These are phyloP conservation scores for Aspergillus ibericus DNA, from an alignment of 2,329 filamentous ascomycete genomes.

Conservation along the genomic window DNA sequence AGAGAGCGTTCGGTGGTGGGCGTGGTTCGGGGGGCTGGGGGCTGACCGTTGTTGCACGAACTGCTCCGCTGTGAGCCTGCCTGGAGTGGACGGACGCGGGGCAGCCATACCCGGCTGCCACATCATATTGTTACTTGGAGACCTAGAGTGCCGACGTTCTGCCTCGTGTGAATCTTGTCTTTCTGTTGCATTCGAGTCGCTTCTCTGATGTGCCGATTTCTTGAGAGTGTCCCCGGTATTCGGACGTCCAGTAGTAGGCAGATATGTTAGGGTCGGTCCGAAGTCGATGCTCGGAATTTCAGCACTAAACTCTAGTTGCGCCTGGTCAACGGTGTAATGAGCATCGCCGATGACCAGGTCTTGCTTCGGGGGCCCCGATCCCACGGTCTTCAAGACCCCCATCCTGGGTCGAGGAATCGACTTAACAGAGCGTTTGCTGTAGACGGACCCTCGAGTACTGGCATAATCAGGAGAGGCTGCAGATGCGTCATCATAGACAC, in stretches of 20 bases:
- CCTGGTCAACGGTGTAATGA: slow-evolving; percentile 42
- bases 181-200: slow-evolving; percentile 34
- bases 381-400: slow-evolving; percentile 77
- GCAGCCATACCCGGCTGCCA: slow-evolving; percentile 73
- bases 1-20: slow-evolving; percentile 62
- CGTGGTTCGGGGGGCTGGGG: slow-evolving; percentile 56
- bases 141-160: slow-evolving; percentile 38
- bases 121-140: slow-evolving; percentile 57
- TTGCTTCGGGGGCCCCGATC: slow-evolving; percentile 49
- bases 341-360: slow-evolving; percentile 50
- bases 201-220: slow-evolving; percentile 33
- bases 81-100: slow-evolving; percentile 49
- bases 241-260: slow-evolving; percentile 55
- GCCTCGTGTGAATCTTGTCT: slow-evolving; percentile 26
- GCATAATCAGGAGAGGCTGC: slow-evolving; percentile 74
- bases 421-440: slow-evolving; percentile 42
- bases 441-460: slow-evolving; percentile 62
- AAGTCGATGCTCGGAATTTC: slow-evolving; percentile 78
- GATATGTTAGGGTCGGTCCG: slow-evolving; percentile 75
- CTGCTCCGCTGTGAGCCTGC: slow-evolving; percentile 73
- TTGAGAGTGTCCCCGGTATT: slow-evolving; percentile 56
- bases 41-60: slow-evolving; percentile 78
- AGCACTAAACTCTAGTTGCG: slow-evolving; percentile 39
- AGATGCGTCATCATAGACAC: slow-evolving; percentile 61
- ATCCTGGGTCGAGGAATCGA: slow-evolving; percentile 64